Base-by-base conservation (phyloP, 1,284 basidiomycete genomes). In the Malassezia vespertilionis region DNA sequence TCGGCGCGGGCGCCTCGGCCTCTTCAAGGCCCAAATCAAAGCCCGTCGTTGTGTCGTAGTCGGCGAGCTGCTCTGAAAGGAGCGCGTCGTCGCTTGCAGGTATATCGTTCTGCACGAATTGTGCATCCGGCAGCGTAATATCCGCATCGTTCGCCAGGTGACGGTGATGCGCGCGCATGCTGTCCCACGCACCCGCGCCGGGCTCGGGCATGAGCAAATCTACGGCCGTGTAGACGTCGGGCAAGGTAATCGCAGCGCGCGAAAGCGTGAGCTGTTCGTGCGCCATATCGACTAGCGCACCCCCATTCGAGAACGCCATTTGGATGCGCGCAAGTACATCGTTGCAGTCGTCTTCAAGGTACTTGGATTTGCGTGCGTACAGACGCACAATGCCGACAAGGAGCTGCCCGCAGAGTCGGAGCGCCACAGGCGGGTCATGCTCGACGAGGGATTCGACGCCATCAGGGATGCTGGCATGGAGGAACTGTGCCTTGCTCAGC, bases 341-440 rank as follows among this genome's bases (percentile, higher is more conserved):
- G 62, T 91, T 91, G 71, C 90, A 96, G 71, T 97, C 91, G 65
- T 97, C 91, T 57, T 95, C 75, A 2, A 97, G 78, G 73, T 97
- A 97, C 69, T 95, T 93, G 18, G 89, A 87, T 72, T 97, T 95
- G 39, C 91, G 79, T 63, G 88, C 90, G 74, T 97, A 96, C 67
- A 97, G 96, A 51, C 93, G 80, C 40, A 90, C 88, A 44, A 97
- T 89, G 63, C 91, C 91, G 31, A 97, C 80, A 50, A 97, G 78
- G 36, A 97, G 78, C 65, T 96, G 91, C 7, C 91, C 91, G 30
- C 87, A 93, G 15, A 96, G 76, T 46, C 91, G 83, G 18, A 97
- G 81, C 1, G 90, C 88, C 81, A 95, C 89, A 33, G 76, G 75
- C 36, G 73, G 83, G 48, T 84, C 78, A 63, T 90, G 85, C 71